Evolutionary conservation across 805 yeast species (phyloP), one percentile per base, ranked within the genome.

Genomic region (Ogataea pini): DNA sequence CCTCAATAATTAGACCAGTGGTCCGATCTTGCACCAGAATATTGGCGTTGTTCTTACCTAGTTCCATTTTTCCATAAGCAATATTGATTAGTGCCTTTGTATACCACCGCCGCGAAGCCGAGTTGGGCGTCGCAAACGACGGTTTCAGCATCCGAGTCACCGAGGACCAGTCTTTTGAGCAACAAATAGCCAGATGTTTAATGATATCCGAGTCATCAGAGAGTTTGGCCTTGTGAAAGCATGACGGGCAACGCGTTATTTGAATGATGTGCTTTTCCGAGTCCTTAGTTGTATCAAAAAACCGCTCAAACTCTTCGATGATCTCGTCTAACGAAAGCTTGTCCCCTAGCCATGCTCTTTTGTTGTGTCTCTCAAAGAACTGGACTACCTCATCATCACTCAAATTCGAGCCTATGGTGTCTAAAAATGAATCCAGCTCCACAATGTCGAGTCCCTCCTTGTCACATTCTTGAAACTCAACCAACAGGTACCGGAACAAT

Each of bases 1-100:
- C 99, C 63, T 92, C 98, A 61, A 86, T 67, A n/a, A 92, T 81
- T 39, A 88, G 77, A 0, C 99, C 99, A 0, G 97, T 85, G 14
- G 78, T 73, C 51, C 99, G 75, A 64, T 94, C 97, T 65, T 94
- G 98, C 2, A 92, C 97, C 42, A 94, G 72, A 25, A 94, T 92
- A 61, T 92, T 92, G 8, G 97, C 99, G 41, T 95, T 89, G 62
- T 92, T 89, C 19, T 85, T 83, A 2, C 97, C 97, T 31, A 92
- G 68, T 42, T 83, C 82, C 63, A 90, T 86, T 58, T 86, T 86
- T 0, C 99, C 99, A 62, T 89, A 90, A 0, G 94, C 88, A 40
- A 94, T 70, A 61, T 89, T 91, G 42, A 90, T 85, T 48, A 91
- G 71, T 2, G 87, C 78, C 59, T 86, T 89, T 3, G 91, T 77